Percentiles rank a stretch among this genome's conserved stretches.
Conservation (phyloP, 192 early-diverging fungal genomes). For the Linnemannia hyalina region DNA sequence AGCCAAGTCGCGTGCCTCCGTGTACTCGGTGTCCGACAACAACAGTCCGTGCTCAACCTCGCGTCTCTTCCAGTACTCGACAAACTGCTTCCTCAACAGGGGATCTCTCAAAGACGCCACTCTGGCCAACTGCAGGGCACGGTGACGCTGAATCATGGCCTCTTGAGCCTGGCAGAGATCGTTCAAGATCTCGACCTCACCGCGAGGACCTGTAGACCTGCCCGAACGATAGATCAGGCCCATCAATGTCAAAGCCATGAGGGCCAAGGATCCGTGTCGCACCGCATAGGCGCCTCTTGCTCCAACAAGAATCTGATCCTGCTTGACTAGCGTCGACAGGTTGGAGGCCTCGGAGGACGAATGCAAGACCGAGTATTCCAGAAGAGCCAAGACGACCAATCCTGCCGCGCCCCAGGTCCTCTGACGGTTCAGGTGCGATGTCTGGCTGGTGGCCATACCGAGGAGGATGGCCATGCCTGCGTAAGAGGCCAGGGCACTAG, state of each 20-base stretch:
- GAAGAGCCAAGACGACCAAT: slow-evolving; percentile 10
- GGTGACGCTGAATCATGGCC: slow-evolving; percentile 44
- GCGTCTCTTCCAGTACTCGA: slow-evolving; percentile 52
- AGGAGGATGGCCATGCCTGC: slow-evolving; percentile 31
- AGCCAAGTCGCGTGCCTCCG: slow-evolving; percentile 48
- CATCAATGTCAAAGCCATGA: slow-evolving; percentile 27
- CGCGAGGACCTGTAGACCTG: slow-evolving; percentile 11
- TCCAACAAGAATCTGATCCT: slow-evolving; percentile 14
- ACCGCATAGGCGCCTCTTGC: slow-evolving; percentile 19
- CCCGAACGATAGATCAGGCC: slow-evolving; percentile 20
- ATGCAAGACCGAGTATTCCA: slow-evolving; percentile 32
- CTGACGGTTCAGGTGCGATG: slow-evolving; percentile 39
- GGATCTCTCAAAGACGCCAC: slow-evolving; percentile 41
- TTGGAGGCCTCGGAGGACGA: slow-evolving; percentile 10
- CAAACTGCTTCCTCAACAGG: slow-evolving; percentile 47
- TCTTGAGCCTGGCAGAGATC: slow-evolving; percentile 53
- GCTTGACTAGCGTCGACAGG: slow-evolving; percentile 10
- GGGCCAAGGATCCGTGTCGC: slow-evolving; percentile 32
- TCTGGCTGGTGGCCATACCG: slow-evolving; percentile 46
- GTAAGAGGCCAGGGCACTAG: slow-evolving; percentile 29
- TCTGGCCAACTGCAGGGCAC: slow-evolving; percentile 45
- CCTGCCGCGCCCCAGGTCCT: slow-evolving; percentile 38
- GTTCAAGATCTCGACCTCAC: slow-evolving; percentile 41
- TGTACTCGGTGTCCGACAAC: slow-evolving; percentile 37
- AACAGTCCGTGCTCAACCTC: slow-evolving; percentile 50